Percentiles rank a stretch among this genome's conserved stretches.
These are phyloP conservation scores for Chytriomyces sp. DNA, from an alignment of 192 early-diverging fungal species.

Conservation along the genomic window DNA sequence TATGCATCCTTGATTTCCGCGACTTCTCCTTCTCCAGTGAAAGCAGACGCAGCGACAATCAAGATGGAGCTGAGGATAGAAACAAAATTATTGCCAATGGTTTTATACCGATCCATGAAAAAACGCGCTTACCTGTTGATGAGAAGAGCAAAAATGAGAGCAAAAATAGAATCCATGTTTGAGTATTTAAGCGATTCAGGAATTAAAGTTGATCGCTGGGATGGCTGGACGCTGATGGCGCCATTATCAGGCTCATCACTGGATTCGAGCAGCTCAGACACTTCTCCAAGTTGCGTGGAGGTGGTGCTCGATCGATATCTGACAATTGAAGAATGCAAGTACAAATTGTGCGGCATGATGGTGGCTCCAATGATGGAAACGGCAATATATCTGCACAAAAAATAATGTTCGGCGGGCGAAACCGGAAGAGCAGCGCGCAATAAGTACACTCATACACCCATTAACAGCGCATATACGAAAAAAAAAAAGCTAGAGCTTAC, in stretches of 20 bases:
- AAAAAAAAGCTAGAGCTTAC: not conserved
- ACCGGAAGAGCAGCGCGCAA: no score
- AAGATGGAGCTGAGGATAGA: constrained; percentile 74
- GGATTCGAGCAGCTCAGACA: not conserved
- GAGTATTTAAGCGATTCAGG: constrained; percentile 56
- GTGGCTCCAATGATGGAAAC: constrained; percentile 86
- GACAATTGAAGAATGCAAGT: constrained; percentile 76
- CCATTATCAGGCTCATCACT: not conserved
- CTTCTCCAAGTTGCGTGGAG: constrained; percentile 37
- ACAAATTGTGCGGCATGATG: constrained; percentile 86
- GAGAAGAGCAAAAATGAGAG: constrained; percentile 72
- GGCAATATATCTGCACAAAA: constrained; percentile 55
- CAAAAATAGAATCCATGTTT: constrained; percentile 65
- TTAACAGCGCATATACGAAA: constrained; percentile 53
- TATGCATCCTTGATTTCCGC: constrained; percentile 72
- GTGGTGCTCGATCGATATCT: constrained; percentile 55
- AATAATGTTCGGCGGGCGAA: no score
- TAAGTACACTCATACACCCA: constrained; percentile 61
- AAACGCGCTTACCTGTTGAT: constrained; percentile 55
- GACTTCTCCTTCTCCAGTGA: constrained; percentile 55
- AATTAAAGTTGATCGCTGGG: not conserved
- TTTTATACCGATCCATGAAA: constrained; percentile 10
- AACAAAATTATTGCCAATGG: constrained; percentile 49
- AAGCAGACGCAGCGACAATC: constrained; percentile 75
- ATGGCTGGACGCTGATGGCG: not conserved